These are phyloP conservation scores for Cladosporium sp. DNA, from an alignment of 2,329 filamentous ascomycete species.

Conservation along the genomic window DNA sequence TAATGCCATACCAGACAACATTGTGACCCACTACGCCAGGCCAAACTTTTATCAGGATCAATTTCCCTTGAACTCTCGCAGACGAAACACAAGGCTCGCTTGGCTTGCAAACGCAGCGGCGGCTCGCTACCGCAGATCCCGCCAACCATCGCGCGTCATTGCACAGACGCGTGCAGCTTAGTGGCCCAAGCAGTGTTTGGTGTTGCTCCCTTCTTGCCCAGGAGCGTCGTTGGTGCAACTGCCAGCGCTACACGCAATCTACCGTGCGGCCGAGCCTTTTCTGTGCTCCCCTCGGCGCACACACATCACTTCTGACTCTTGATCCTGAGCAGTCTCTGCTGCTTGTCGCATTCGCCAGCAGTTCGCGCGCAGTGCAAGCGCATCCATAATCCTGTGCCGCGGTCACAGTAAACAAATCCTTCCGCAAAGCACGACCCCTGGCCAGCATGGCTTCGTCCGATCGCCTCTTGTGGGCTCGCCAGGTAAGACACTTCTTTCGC, in stretches of 20 bases:
- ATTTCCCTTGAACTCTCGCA: background rate
- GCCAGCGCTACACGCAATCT: conserved; percentile 2
- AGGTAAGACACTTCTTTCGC: background rate
- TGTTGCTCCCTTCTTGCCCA: background rate
- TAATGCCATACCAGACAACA: too few species aligned
- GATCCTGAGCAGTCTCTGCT: background rate
- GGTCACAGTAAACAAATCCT: background rate
- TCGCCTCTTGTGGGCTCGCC: conserved; percentile 5
- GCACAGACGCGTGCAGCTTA: background rate
- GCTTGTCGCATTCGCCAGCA: background rate
- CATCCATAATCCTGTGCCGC: background rate
- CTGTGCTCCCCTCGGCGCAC: background rate
- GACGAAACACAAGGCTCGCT: too few species aligned
- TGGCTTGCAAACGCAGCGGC: background rate
- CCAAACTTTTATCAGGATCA: too few species aligned
- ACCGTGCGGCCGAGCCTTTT: background rate
- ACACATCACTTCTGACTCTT: background rate
- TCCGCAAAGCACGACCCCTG: background rate
- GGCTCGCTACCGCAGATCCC: conserved; percentile 4
- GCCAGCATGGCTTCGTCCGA: background rate
- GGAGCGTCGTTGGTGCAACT: background rate
- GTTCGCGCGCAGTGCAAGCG: background rate
- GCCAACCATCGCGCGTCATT: background rate
- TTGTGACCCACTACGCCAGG: too few species aligned
- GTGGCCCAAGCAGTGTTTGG: conserved; percentile 2